Conservation (phyloP, 331 rosid species). For the Arachis monticola region DNA sequence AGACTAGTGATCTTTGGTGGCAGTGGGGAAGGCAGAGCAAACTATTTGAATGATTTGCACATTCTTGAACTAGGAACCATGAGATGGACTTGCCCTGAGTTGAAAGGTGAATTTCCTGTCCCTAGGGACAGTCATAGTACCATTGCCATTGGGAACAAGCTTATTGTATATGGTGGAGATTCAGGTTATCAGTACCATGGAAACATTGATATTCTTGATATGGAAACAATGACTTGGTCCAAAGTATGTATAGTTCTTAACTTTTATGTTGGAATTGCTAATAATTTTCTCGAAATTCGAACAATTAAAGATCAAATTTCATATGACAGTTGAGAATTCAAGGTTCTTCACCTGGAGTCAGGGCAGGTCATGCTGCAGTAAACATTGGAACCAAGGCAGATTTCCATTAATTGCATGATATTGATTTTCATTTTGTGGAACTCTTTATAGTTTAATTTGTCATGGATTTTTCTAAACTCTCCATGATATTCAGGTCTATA, state of each 20-base stretch:
- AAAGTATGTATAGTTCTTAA: conserved; percentile 46
- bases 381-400: conserved; percentile 73
- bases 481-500: conserved; percentile 57
- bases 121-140: conserved; percentile 83
- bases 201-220: conserved; percentile 67
- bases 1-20: conserved; percentile 79
- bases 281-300: neutral
- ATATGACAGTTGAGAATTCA: conserved; percentile 67
- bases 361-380: conserved; percentile 89
- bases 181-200: conserved; percentile 79
- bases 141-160: conserved; percentile 67
- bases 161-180: conserved; percentile 87
- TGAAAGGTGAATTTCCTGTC: conserved; percentile 71
- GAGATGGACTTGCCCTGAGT: conserved; percentile 73
- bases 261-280: neutral
- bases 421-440: neutral
- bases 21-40: conserved; percentile 81
- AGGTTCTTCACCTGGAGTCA: conserved; percentile 74
- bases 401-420: neutral
- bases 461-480: neutral
- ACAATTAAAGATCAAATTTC: neutral
- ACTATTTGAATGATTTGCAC: conserved; percentile 76
- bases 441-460: neutral
- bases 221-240: conserved; percentile 76
- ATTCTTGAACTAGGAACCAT: conserved; percentile 67